Evolutionary conservation across 352 stramenopile genomes (phyloP).

Genomic region (Globisporangium echinulatum): DNA sequence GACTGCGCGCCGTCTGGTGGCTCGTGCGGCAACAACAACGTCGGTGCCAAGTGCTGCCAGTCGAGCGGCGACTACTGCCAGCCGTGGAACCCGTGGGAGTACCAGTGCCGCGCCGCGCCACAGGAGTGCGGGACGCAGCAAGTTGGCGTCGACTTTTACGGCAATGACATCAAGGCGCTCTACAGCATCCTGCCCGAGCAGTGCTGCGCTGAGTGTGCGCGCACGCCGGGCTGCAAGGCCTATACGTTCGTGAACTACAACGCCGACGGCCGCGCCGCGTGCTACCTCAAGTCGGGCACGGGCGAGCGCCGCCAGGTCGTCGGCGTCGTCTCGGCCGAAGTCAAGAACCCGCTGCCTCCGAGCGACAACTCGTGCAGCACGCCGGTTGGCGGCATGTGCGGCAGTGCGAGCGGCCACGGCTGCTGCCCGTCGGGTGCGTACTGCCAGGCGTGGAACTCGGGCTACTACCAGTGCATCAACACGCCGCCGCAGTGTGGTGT

Average conservation of each 20-base stretch:
- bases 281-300: slow-evolving; percentile 11
- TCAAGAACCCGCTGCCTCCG: slow-evolving; percentile 3
- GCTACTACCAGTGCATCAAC: slow-evolving; percentile 39
- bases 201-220: slow-evolving; percentile 20
- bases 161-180: slow-evolving; percentile 11
- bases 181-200: slow-evolving; percentile 11
- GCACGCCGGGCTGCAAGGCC: slow-evolving; percentile 30
- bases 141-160: slow-evolving; percentile 12
- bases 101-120: slow-evolving; percentile 25
- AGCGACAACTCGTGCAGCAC: slow-evolving; percentile 12
- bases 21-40: background rate
- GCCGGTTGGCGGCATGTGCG: slow-evolving; percentile 15
- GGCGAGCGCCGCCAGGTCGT: slow-evolving; percentile 1
- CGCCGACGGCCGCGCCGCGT: slow-evolving; percentile 4
- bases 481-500: slow-evolving; percentile 23
- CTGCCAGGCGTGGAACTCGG: slow-evolving; percentile 33
- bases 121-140: slow-evolving; percentile 13
- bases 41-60: background rate
- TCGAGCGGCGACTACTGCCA: slow-evolving; percentile 29
- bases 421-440: slow-evolving; percentile 30
- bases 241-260: slow-evolving; percentile 45
- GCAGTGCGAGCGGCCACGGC: slow-evolving; percentile 1
- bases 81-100: slow-evolving; percentile 34
- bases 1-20: background rate
- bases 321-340: slow-evolving; percentile 4